These are phyloP conservation scores for Phytopythium kandeliae DNA, from an alignment of 352 stramenopile genomes.

Conservation along the genomic window DNA sequence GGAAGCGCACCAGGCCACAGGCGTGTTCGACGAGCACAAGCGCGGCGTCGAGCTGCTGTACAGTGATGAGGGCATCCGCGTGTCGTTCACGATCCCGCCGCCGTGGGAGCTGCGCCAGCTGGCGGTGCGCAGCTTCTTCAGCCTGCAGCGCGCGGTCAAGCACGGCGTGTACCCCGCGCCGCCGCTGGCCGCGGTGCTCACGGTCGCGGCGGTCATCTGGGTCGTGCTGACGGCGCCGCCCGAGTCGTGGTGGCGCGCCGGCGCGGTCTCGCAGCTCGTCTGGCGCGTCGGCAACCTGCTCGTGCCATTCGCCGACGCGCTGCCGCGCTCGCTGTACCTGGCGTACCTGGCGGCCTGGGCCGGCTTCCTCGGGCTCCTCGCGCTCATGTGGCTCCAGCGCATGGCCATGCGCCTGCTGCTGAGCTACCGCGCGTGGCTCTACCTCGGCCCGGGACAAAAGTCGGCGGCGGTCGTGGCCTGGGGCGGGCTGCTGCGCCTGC, in stretches of 20 bases:
- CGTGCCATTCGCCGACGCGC: slow-evolving; percentile 55
- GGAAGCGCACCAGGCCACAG: slow-evolving; percentile 81
- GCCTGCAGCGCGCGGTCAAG: slow-evolving; percentile 65
- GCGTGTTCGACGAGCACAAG: slow-evolving; percentile 85
- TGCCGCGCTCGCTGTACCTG: slow-evolving; percentile 72
- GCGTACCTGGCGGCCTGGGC: slow-evolving; percentile 82
- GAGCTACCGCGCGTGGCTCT: slow-evolving; percentile 87
- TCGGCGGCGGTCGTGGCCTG: slow-evolving; percentile 62
- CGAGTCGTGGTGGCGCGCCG: slow-evolving; percentile 85
- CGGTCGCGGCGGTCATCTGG: slow-evolving; percentile 54
- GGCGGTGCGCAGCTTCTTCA: slow-evolving; percentile 54
- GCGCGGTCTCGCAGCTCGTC: slow-evolving; percentile 60
- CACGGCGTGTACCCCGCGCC: slow-evolving; percentile 76
- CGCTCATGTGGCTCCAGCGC: slow-evolving; percentile 84
- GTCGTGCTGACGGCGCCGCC: slow-evolving; percentile 48
- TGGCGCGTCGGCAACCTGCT: slow-evolving; percentile 80
- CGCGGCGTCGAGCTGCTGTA: slow-evolving; percentile 82
- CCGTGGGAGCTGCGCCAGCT: slow-evolving; percentile 68
- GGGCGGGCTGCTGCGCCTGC: slow-evolving; percentile 75
- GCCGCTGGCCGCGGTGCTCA: slow-evolving; percentile 48
- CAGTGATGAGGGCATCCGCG: slow-evolving; percentile 74
- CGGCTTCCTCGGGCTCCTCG: slow-evolving; percentile 69
- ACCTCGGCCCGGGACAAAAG: slow-evolving; percentile 67
- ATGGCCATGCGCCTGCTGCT: slow-evolving; percentile 77
- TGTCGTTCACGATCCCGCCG: slow-evolving; percentile 82